Conservation (phyloP, 805 yeast genomes). For the Jamesozyma spencerorum region DNA sequence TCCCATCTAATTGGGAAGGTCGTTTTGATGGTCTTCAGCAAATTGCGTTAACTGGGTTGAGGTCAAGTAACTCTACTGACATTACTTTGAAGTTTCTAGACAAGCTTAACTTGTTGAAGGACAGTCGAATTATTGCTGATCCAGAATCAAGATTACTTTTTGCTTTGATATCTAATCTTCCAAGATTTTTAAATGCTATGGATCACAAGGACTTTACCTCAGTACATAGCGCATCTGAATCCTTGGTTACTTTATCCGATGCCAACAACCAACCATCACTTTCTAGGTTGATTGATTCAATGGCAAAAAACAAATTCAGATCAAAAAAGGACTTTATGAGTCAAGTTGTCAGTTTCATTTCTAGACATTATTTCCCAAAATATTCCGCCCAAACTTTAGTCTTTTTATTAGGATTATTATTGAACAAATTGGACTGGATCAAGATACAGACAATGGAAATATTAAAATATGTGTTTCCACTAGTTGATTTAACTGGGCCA, state of each 20-base stretch:
- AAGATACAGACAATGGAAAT: constrained; percentile 71
- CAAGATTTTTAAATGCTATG: constrained; percentile 76
- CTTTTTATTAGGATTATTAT: constrained; percentile 65
- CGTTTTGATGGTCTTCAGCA: constrained; percentile 81
- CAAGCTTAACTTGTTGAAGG: constrained; percentile 53
- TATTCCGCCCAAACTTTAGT: constrained; percentile 68
- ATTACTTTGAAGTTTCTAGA: constrained; percentile 67
- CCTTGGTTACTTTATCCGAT: constrained; percentile 54
- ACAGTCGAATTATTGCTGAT: constrained; percentile 69
- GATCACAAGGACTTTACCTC: constrained; percentile 48
- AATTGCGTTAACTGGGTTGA: constrained; percentile 68
- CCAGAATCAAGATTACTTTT: constrained; percentile 59
- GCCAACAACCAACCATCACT: constrained; percentile 46
- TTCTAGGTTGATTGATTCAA: constrained; percentile 64
- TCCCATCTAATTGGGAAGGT: constrained; percentile 95
- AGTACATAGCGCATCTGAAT: constrained; percentile 42
- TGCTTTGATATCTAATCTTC: constrained; percentile 69
- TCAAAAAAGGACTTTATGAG: constrained; percentile 83
- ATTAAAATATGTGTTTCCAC: constrained; percentile 64
- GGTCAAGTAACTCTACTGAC: constrained; percentile 74
- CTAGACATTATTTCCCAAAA: constrained; percentile 58
- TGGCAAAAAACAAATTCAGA: constrained; percentile 71
- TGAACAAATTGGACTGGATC: constrained; percentile 72
- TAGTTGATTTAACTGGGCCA: constrained; percentile 63
- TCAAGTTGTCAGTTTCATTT: constrained; percentile 68